Conservation (phyloP, 2,329 filamentous ascomycete species). For the Talaromyces amestolkiae region DNA sequence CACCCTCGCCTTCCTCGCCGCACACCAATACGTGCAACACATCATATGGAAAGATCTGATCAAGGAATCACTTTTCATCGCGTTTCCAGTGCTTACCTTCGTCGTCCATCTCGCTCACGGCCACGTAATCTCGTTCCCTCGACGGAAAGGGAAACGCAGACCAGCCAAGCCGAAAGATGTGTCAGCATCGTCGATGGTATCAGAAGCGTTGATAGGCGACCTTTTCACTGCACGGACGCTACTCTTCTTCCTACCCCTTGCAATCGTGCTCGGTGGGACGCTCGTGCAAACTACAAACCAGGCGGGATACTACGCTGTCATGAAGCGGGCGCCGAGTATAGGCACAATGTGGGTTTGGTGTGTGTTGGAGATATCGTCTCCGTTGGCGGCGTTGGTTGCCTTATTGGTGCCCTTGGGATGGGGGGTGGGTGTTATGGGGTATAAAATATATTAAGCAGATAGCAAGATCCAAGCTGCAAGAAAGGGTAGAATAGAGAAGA, state of each 20-base stretch:
- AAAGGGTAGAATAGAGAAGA: neutral
- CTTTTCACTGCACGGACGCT: conserved; percentile 29
- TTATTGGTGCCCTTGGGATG: conserved; percentile 52
- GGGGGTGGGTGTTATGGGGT: conserved; percentile 30
- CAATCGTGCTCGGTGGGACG: conserved; percentile 63
- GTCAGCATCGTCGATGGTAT: neutral
- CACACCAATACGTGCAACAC: conserved; percentile 47
- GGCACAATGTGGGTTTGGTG: conserved; percentile 93
- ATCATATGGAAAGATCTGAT: conserved; percentile 33
- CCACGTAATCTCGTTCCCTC: conserved; percentile 38
- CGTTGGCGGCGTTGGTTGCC: conserved; percentile 58
- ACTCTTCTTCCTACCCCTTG: conserved; percentile 33
- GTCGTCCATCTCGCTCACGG: conserved; percentile 47
- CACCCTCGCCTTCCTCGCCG: conserved; percentile 46
- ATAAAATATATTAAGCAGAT: conserved; percentile 6
- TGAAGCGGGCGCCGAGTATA: conserved; percentile 87
- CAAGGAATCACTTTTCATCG: conserved; percentile 37
- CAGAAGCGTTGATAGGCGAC: conserved; percentile 3
- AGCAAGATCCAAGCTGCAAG: neutral
- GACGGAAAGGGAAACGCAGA: conserved; percentile 5
- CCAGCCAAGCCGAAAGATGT: conserved; percentile 3
- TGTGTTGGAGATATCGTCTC: conserved; percentile 77
- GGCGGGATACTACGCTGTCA: conserved; percentile 77
- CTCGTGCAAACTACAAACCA: conserved; percentile 78
- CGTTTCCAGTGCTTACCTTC: conserved; percentile 44